phyloP scores from a whole-genome alignment of 2,329 filamentous ascomycete species.

The Aspergillus pseudonomiae region DNA sequence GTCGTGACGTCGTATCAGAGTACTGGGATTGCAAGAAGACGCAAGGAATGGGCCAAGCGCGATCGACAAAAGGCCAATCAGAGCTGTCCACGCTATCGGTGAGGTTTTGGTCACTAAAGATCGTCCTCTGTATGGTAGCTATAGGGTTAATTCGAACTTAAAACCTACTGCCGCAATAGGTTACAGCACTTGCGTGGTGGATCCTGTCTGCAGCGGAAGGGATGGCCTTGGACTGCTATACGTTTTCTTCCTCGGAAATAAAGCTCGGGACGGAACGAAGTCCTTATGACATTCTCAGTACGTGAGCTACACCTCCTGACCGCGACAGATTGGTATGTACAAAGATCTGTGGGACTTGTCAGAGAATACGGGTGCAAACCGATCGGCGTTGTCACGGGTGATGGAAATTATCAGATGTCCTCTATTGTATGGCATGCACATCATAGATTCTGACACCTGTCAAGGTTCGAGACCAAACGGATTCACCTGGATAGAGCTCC shows the following conservation, averaged over 20 bases:
- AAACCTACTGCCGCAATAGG: neutral
- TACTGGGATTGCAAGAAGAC: neutral
- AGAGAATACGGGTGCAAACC: neutral
- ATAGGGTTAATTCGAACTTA: neutral
- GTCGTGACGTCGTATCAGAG: neutral
- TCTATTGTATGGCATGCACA: neutral
- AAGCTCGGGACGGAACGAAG: too few relatives aligned
- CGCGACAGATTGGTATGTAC: too few relatives aligned
- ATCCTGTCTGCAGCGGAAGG: too few relatives aligned
- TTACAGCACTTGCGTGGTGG: neutral
- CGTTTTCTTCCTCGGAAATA: too few relatives aligned
- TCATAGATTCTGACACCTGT: neutral
- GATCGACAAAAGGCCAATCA: neutral
- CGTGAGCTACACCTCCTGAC: too few relatives aligned
- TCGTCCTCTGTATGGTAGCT: neutral
- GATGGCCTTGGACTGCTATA: too few relatives aligned
- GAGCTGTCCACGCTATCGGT: neutral
- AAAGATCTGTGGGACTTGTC: neutral
- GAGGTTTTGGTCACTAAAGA: neutral
- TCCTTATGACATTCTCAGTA: too few relatives aligned
- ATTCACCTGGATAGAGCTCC: neutral
- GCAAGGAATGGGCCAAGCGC: neutral
- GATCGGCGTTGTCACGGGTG: neutral
- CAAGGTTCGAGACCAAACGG: neutral
- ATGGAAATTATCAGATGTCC: too few relatives aligned